A percentile compares a stretch with the other conserved stretches of the same genome.
These are phyloP conservation scores for Xylaria flabelliformis DNA, from an alignment of 495 filamentous ascomycete species.

Conservation along the genomic window DNA sequence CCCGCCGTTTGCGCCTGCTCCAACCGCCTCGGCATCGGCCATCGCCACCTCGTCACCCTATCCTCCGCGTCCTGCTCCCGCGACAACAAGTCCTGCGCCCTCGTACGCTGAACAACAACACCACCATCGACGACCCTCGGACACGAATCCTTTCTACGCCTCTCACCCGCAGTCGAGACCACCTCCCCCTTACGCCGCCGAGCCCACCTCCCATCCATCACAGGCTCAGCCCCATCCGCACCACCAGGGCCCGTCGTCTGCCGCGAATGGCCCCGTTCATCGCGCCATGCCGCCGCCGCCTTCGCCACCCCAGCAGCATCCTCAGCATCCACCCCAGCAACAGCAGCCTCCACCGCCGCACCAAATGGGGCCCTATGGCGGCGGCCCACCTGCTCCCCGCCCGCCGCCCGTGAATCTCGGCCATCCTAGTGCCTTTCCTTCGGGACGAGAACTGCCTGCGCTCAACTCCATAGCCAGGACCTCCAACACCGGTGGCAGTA, in stretches of 20 bases:
- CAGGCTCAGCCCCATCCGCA: slow-evolving; percentile 49
- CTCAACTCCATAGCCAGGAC: slow-evolving; percentile 55
- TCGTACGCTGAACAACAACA: slow-evolving; percentile 48
- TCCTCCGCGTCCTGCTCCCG: slow-evolving; percentile 35
- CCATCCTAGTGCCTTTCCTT: slow-evolving; percentile 57
- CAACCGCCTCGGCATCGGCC: slow-evolving; percentile 24
- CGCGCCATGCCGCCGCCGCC: slow-evolving; percentile 62
- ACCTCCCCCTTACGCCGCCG: slow-evolving; percentile 47
- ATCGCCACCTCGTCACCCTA: slow-evolving; percentile 40
- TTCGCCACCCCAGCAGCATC: slow-evolving; percentile 54
- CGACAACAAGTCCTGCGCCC: slow-evolving; percentile 31
- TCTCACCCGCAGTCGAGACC: slow-evolving; percentile 47
- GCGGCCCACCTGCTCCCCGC: slow-evolving; percentile 52
- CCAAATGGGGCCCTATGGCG: slow-evolving; percentile 51
- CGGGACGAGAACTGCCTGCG: slow-evolving; percentile 61
- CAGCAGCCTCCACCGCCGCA: slow-evolving; percentile 47
- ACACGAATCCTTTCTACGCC: slow-evolving; percentile 49
- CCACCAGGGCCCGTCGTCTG: slow-evolving; percentile 60
- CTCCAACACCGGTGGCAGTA: slow-evolving; percentile 68
- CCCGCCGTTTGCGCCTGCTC: slow-evolving; percentile 41
- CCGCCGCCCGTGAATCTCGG: slow-evolving; percentile 59
- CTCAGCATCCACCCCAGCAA: slow-evolving; percentile 22
- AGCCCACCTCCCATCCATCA: slow-evolving; percentile 49
- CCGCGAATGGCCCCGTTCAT: slow-evolving; percentile 51
- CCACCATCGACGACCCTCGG: slow-evolving; percentile 57